Base-by-base conservation (phyloP, 1,284 basidiomycete genomes). In the Kwoniella shivajii region DNA sequence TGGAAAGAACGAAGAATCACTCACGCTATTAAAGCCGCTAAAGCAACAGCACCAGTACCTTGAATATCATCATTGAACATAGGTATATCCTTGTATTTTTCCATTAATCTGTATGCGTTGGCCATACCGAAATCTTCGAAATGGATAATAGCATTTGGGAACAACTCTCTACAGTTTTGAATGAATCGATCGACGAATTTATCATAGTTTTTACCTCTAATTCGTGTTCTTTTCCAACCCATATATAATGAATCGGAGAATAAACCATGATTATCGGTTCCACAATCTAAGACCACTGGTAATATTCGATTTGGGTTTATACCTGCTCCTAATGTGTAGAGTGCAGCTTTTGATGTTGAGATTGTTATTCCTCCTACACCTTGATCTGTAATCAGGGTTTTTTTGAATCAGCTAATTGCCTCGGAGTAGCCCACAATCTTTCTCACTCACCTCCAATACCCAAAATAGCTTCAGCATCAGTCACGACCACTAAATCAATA, bases 301-400 rank as follows among this genome's bases (percentile, higher is more conserved):
- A 89, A 75, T 0, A 87, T 81, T 52, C 83, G 68, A 59, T 75
- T 75, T 0, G 92, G 91, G 76, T 92, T 84, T 57, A 93, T 85
- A 14, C 90, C 89, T 24, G 86, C 90, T 39, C 92, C 85, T 43
- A 91, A 81, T 0, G 88, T 88, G 73, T 93, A 92, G 22, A 94
- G 85, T 5, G 84, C 87, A 30, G 71, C 63, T 58, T 95, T 95
- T n/a, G 90, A 90, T 3, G 88, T 85, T 0, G 88, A 87, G 66
- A 95, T 94, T 50, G 78, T 78, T 62, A 79, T 78, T 39, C 78
- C 78, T 31, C 78, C 78, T 13, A 77, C 75, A 57, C 78, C 78
- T 59, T 78, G 76, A 60, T 79, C 76, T 69, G 57, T 53, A 22
- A 27, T 39, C 30, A 29, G n/a, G n/a, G n/a, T n/a, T n/a, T n/a